Conservation (phyloP, 805 yeast genomes). For the Schwanniomyces occidentalis region DNA sequence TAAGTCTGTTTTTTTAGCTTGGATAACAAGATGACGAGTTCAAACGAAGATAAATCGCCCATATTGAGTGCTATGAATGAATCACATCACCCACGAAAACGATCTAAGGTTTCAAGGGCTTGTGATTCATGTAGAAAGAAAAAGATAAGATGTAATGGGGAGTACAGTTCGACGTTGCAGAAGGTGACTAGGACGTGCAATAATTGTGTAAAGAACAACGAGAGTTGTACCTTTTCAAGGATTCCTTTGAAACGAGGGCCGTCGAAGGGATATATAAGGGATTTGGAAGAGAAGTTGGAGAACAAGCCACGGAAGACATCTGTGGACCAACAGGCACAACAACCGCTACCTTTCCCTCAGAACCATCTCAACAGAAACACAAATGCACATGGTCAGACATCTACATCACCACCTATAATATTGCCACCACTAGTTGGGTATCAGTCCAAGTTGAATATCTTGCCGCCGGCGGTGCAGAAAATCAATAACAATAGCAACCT, state of each 20-base stretch:
- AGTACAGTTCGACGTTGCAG: slow-evolving; percentile 43
- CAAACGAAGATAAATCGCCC: slow-evolving; percentile 5
- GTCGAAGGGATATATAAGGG: slow-evolving; percentile 64
- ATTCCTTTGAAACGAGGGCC: slow-evolving; percentile 81
- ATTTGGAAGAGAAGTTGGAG: slow-evolving; percentile 39
- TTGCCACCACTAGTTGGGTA: slow-evolving; percentile 30
- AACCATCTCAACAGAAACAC: slow-evolving; percentile 1
- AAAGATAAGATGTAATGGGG: slow-evolving; percentile 71
- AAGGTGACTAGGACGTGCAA: slow-evolving; percentile 56
- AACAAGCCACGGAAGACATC: slow-evolving; percentile 3
- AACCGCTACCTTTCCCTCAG: slow-evolving; percentile 11
- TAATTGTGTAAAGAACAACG: slow-evolving; percentile 61
- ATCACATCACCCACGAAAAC: slow-evolving; percentile 42
- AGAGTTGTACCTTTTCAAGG: slow-evolving; percentile 65
- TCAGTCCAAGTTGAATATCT: slow-evolving; percentile 10
- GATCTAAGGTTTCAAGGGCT: slow-evolving; percentile 76
- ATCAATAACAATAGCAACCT: slow-evolving; percentile 8
- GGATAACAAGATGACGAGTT: slow-evolving; percentile 3
- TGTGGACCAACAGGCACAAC: slow-evolving; percentile 4
- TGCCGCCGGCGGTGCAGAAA: slow-evolving; percentile 8
- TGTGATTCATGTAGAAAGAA: slow-evolving; percentile 79
- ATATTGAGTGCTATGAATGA: neutral
- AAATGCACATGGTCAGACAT: slow-evolving; percentile 3
- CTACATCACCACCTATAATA: slow-evolving; percentile 23
- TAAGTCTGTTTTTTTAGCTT: no score